Conservation (phyloP, 192 early-diverging fungal genomes). For the Entomortierella beljakovae region DNA sequence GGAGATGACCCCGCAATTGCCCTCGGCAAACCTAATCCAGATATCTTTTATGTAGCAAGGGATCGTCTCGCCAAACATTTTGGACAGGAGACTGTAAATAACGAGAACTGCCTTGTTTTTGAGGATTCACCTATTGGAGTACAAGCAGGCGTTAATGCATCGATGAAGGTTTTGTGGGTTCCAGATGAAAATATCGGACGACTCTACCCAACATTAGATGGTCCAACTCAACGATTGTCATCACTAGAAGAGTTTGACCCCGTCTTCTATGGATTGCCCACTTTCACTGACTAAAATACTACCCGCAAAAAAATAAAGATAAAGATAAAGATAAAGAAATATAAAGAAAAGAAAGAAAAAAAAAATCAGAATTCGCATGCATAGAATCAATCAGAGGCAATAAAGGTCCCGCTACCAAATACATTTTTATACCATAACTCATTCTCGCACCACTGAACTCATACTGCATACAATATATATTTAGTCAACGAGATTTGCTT, state of each 20-base stretch:
- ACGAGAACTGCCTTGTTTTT: constrained; percentile 86
- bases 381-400: too few relatives aligned
- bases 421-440: too few relatives aligned
- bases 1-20: constrained; percentile 88
- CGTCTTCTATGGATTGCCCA: constrained; percentile 67
- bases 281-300: constrained; percentile 46
- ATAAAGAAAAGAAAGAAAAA: too few relatives aligned
- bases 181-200: constrained; percentile 77
- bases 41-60: constrained; percentile 86
- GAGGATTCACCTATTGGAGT: constrained; percentile 91
- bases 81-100: constrained; percentile 58
- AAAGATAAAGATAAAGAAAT: too few relatives aligned
- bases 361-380: too few relatives aligned
- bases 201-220: constrained; percentile 54
- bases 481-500: too few relatives aligned
- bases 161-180: constrained; percentile 90
- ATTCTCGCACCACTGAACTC: too few relatives aligned
- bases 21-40: constrained; percentile 91
- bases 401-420: too few relatives aligned
- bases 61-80: constrained; percentile 46
- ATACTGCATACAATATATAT: too few relatives aligned
- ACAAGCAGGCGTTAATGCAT: constrained; percentile 82
- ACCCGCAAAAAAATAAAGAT: too few relatives aligned
- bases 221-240: constrained; percentile 67
- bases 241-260: constrained; percentile 80